A percentile compares a stretch with the other conserved stretches of the same genome.
Evolutionary conservation across 1,284 basidiomycete genomes (phyloP).

Genomic region (Clitocybe nebularis): DNA sequence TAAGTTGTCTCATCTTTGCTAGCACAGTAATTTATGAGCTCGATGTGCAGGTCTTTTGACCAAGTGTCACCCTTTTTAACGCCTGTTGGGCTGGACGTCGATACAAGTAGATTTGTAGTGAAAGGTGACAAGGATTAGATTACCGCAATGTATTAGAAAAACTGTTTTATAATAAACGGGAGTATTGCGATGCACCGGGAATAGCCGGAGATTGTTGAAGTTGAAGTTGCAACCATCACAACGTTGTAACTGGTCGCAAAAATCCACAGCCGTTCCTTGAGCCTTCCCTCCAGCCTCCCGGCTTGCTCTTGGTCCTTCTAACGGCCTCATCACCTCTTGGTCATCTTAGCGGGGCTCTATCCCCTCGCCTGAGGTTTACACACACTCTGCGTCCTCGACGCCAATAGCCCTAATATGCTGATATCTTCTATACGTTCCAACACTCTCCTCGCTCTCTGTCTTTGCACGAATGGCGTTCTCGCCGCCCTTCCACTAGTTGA

Average conservation of each 20-base stretch:
- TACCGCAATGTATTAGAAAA: background rate
- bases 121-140: constrained; percentile 33
- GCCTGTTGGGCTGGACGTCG: constrained; percentile 44
- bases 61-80: constrained; percentile 47
- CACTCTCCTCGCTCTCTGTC: constrained; percentile 24
- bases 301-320: background rate
- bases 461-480: constrained; percentile 35
- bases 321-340: constrained; percentile 7
- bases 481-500: constrained; percentile 79
- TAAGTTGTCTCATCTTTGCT: constrained; percentile 35
- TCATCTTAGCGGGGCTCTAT: constrained; percentile 4
- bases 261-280: background rate
- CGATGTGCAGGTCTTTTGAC: constrained; percentile 37
- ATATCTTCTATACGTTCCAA: constrained; percentile 7
- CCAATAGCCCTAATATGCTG: constrained; percentile 14
- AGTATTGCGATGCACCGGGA: constrained; percentile 3
- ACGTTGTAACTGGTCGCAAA: constrained; percentile 2
- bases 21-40: constrained; percentile 3
- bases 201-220: constrained; percentile 13
- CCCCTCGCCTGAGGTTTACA: constrained; percentile 19
- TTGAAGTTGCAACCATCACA: constrained; percentile 16
- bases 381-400: constrained; percentile 18
- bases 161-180: background rate
- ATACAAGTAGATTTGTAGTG: constrained; percentile 40
- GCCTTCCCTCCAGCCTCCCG: background rate